These are phyloP conservation scores for Diversispora eburnea DNA, from an alignment of 192 early-diverging fungal genomes.

Conservation along the genomic window DNA sequence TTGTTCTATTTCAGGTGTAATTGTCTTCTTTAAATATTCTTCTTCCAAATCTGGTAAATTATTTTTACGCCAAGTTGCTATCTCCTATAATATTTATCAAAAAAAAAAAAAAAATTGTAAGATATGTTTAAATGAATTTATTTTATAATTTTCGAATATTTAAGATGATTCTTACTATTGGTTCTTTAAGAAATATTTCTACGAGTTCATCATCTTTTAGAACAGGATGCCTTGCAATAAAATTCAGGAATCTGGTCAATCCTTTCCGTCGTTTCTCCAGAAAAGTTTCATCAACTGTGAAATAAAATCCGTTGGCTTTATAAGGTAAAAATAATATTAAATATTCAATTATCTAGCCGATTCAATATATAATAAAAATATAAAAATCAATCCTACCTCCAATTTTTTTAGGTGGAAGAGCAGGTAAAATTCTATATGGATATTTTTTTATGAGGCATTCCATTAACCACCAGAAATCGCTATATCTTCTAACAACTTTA, in stretches of 20 bases:
- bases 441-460: conserved; percentile 75
- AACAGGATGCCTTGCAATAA: conserved; percentile 72
- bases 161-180: conserved; percentile 43
- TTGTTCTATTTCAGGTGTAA: conserved; percentile 35
- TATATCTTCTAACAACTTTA: conserved; percentile 77
- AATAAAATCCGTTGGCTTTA: conserved; percentile 36
- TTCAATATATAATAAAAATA: conserved; percentile 7
- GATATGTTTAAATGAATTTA: background rate
- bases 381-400: conserved; percentile 50
- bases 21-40: conserved; percentile 44
- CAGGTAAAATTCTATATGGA: conserved; percentile 75
- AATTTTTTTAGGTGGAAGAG: conserved; percentile 86
- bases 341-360: background rate
- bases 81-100: conserved; percentile 41
- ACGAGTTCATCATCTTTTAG: conserved; percentile 61
- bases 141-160: background rate
- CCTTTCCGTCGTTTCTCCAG: conserved; percentile 68
- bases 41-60: conserved; percentile 54
- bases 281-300: conserved; percentile 62
- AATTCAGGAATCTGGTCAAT: conserved; percentile 67
- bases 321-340: conserved; percentile 2
- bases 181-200: conserved; percentile 63
- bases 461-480: conserved; percentile 87
- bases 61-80: conserved; percentile 55
- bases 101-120: background rate